Conservation (phyloP, 1,284 basidiomycete genomes). For the Thelephora terrestris region DNA sequence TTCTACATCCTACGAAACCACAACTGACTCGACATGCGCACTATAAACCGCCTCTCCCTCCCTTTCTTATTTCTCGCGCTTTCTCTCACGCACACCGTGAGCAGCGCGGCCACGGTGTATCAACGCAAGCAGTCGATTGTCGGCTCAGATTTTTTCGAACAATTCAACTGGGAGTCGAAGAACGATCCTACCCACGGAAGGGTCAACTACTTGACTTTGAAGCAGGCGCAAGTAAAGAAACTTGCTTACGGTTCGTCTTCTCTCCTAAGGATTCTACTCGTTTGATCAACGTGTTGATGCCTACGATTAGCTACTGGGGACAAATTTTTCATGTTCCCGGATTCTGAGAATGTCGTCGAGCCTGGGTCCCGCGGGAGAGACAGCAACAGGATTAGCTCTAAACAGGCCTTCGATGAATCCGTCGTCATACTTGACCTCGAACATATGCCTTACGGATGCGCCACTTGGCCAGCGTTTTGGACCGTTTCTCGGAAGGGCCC, state of each 20-base stretch:
- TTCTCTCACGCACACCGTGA: conserved; percentile 14
- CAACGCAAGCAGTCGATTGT: conserved; percentile 19
- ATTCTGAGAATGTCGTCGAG: conserved; percentile 26
- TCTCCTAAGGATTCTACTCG: too few species aligned
- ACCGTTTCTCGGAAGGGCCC: conserved; percentile 38
- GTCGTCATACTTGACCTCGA: conserved; percentile 37
- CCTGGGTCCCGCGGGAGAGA: conserved; percentile 33
- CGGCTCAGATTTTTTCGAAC: conserved; percentile 34
- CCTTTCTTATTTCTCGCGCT: conserved; percentile 9
- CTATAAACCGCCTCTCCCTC: too few species aligned
- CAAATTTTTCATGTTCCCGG: conserved; percentile 44
- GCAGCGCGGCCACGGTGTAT: conserved; percentile 20
- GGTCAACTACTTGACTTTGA: conserved; percentile 39
- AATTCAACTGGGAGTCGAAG: conserved; percentile 35
- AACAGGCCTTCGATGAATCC: conserved; percentile 31
- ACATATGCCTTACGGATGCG: conserved; percentile 48
- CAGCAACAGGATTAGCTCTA: conserved; percentile 40
- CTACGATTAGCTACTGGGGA: conserved; percentile 21
- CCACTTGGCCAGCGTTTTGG: conserved; percentile 63
- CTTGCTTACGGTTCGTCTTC: conserved; percentile 30
- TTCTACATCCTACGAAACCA: neutral
- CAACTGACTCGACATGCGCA: neutral
- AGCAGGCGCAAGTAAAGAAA: conserved; percentile 27
- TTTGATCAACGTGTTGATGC: neutral
- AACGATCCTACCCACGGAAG: conserved; percentile 48